Base-by-base conservation (phyloP, 2,329 filamentous ascomycete species). In the Talaromyces sp. region DNA sequence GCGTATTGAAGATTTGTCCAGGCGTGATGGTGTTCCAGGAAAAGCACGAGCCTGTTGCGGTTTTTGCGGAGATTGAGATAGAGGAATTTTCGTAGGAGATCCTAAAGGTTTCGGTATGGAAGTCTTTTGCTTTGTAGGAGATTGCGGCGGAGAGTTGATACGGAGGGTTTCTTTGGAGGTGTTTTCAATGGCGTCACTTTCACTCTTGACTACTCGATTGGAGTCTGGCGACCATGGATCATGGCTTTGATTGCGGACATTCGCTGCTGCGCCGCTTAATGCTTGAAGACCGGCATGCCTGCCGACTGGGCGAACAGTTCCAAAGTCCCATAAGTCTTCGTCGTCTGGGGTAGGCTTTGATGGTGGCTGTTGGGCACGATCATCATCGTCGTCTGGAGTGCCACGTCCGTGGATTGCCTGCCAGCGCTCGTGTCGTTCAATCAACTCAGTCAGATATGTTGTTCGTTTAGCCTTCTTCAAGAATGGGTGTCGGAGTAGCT, bases 271-370 rank as follows among this genome's bases (percentile, higher is more conserved):
- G 67, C 93, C 91, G 69, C 91, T 93, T 88, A 97, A 88, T 0
- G 88, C 83, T 70, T 90, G 85, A 58, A 91, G 81, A 2, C 89
- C 89, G 54, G 86, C 74, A 34, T 84, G 84, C 67, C 88, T 88
- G 63, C 89, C 87, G n/a, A 89, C 88, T 5, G 96, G 89, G 65
- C 93, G 86, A 61, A 99, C 92, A 0, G 95, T 99, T 51, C 95
- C 95, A 81, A 99, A 99, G 77, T 99, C 95, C 95, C 95, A 99
- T 75, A 98, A 87, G 76, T 98, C 95, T 75, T 97, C 92, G 38
- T 90, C 85, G 65, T 89, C 85, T 1, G 82, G 78, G n/a, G 79
- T 76, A 68, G 76, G 72, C 61, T 77, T 70, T 61, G 76, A 72
- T 54, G 78, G 73, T 66, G 63, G 64, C 27, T 58, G 64, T 19